phyloP scores from a whole-genome alignment of 2,329 filamentous ascomycete species.

The Bipolaris gigantea region DNA sequence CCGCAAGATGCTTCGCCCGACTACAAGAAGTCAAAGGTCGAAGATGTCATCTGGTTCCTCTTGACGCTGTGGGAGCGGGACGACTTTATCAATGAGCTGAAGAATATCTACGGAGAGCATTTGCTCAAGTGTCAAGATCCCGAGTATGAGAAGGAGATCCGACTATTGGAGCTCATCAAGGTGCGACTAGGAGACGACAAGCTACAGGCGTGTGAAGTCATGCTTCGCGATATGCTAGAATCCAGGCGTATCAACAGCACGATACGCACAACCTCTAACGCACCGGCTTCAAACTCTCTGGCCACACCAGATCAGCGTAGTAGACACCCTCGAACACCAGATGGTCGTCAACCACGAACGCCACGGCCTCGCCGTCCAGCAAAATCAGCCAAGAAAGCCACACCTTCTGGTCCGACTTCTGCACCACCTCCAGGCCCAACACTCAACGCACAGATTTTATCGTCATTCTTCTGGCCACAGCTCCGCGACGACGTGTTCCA shows the following conservation, averaged over 20 bases:
- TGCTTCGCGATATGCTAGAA: slow-evolving; percentile 91
- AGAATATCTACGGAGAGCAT: slow-evolving; percentile 83
- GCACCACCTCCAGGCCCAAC: slow-evolving; percentile 39
- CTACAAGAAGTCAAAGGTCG: slow-evolving; percentile 84
- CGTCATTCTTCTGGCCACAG: slow-evolving; percentile 89
- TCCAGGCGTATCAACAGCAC: slow-evolving; percentile 72
- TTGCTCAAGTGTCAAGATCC: slow-evolving; percentile 64
- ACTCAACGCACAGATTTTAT: slow-evolving; percentile 83
- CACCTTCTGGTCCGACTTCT: slow-evolving; percentile 17
- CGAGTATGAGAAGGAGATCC: slow-evolving; percentile 74
- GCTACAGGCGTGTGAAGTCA: slow-evolving; percentile 92
- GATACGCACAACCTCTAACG: slow-evolving; percentile 28
- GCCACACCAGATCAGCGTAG: slow-evolving; percentile 25
- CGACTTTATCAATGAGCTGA: slow-evolving; percentile 94
- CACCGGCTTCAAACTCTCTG: slow-evolving; percentile 9
- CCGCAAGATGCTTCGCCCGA: slow-evolving; percentile 89
- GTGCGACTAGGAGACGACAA: slow-evolving; percentile 82
- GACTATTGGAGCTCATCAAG: slow-evolving; percentile 84
- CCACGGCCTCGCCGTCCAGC: slow-evolving; percentile 30
- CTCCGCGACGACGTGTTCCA: slow-evolving; percentile 70
- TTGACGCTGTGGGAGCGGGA: slow-evolving; percentile 86
- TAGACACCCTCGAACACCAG: slow-evolving; percentile 24
- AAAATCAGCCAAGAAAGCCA: slow-evolving; percentile 12
- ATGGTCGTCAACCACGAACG: slow-evolving; percentile 25
- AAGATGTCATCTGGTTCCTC: slow-evolving; percentile 89